phyloP scores from a whole-genome alignment of 257 asterid species.

The Verbascum thapsus region DNA sequence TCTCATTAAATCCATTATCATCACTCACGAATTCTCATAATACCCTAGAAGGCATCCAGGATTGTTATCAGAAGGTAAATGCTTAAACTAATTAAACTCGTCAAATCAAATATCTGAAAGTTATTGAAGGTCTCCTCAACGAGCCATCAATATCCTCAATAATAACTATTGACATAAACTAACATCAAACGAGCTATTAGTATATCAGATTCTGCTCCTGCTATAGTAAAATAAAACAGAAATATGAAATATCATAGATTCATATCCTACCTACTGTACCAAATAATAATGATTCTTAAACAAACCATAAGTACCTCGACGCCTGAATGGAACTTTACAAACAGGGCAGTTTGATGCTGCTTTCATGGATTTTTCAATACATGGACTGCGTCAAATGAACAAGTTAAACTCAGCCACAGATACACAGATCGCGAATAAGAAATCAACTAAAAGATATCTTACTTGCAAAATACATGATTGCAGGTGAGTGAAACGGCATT shows the following conservation, averaged over 20 bases:
- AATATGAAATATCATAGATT: too few relatives aligned
- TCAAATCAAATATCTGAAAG: neutral
- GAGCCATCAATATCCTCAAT: neutral
- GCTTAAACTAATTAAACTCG: neutral
- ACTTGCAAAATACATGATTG: constrained; percentile 97
- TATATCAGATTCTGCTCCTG: neutral
- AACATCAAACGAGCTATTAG: neutral
- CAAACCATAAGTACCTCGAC: constrained; percentile 60
- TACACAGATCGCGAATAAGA: neutral
- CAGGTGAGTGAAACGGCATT: constrained; percentile 84
- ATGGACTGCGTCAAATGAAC: constrained; percentile 45
- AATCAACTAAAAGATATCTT: constrained; percentile 29
- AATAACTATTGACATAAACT: neutral
- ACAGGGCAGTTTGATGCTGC: constrained; percentile 78
- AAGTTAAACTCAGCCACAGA: constrained; percentile 1
- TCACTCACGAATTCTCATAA: neutral
- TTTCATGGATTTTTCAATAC: constrained; percentile 84
- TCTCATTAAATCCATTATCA: neutral
- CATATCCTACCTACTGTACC: too few relatives aligned
- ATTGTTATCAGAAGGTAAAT: too few relatives aligned
- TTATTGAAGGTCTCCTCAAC: neutral
- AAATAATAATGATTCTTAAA: neutral
- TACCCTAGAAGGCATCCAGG: too few relatives aligned
- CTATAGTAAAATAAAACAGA: neutral
- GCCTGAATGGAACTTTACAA: constrained; percentile 85